Conservation (phyloP, 257 asterid species). For the Forsythia suspensa region DNA sequence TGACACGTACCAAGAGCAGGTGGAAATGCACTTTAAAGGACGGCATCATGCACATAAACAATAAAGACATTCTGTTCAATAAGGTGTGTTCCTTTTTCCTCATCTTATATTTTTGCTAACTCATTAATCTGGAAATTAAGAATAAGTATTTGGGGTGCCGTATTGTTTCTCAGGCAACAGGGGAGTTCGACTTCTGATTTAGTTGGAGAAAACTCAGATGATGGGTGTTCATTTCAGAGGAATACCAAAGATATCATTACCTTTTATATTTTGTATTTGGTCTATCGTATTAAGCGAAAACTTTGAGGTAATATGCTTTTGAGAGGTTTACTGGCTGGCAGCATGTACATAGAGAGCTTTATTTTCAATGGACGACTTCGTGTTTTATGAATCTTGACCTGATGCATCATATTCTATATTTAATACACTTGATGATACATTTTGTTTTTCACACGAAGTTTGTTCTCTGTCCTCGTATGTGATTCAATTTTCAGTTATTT, state of each 20-base stretch:
- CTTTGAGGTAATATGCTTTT: constrained; percentile 18
- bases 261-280: constrained; percentile 27
- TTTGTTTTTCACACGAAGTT: neutral
- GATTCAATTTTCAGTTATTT: neutral
- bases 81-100: constrained; percentile 33
- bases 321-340: constrained; percentile 36
- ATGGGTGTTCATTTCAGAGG: constrained; percentile 18
- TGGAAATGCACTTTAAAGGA: constrained; percentile 96
- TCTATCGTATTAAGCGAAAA: constrained; percentile 29
- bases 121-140: constrained; percentile 1
- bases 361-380: constrained; percentile 27
- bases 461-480: neutral
- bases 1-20: constrained; percentile 96
- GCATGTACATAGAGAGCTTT: constrained; percentile 50
- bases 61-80: constrained; percentile 85
- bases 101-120: neutral
- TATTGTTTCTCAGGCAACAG: constrained; percentile 60
- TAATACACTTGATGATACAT: neutral
- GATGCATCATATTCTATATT: neutral
- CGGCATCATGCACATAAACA: constrained; percentile 95
- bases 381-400: constrained; percentile 1
- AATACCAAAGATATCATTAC: constrained; percentile 21
- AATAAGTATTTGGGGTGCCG: neutral
- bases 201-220: constrained; percentile 18
- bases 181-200: constrained; percentile 84